These are phyloP conservation scores for Plenodomus tracheiphilus DNA, from an alignment of 2,329 filamentous ascomycete genomes.

Conservation along the genomic window DNA sequence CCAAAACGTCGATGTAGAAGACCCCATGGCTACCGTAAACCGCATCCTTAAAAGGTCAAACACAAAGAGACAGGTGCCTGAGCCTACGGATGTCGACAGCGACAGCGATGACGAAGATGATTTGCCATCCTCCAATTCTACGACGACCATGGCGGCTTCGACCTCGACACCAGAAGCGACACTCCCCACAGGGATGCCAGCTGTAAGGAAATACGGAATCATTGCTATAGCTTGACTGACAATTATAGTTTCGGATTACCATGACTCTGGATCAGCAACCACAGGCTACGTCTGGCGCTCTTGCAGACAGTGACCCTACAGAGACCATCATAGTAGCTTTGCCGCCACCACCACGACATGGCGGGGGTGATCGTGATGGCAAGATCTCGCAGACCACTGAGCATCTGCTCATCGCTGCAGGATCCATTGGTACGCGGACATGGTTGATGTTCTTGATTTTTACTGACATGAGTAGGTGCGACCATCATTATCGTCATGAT, in stretches of 20 bases:
- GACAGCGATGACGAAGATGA: conserved; percentile 18
- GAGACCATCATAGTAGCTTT: conserved; percentile 32
- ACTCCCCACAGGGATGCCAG: conserved; percentile 13
- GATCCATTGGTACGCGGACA: conserved; percentile 40
- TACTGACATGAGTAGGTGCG: conserved; percentile 35
- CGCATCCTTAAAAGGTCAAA: conserved; percentile 17
- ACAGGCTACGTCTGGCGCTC: conserved; percentile 17
- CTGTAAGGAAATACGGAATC: conserved; percentile 20
- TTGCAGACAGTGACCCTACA: conserved; percentile 27
- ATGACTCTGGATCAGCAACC: conserved; percentile 20
- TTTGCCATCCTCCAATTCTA: not conserved
- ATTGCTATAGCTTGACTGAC: conserved; percentile 14
- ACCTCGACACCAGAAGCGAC: conserved; percentile 2
- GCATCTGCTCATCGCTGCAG: conserved; percentile 46
- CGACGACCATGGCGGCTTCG: conserved; percentile 1
- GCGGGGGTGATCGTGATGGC: conserved; percentile 19
- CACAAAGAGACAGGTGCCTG: conserved; percentile 15
- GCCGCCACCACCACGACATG: conserved; percentile 17
- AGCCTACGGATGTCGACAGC: conserved; percentile 11
- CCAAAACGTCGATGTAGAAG: conserved; percentile 7
- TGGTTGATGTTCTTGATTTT: not conserved
- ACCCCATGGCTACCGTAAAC: conserved; percentile 24
- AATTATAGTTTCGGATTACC: conserved; percentile 25
- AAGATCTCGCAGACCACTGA: conserved; percentile 43
- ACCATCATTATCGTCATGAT: conserved; percentile 45